Evolutionary conservation across 805 yeast genomes (phyloP), one percentile per base, ranked within the genome.

Genomic region (Candida corydali): DNA sequence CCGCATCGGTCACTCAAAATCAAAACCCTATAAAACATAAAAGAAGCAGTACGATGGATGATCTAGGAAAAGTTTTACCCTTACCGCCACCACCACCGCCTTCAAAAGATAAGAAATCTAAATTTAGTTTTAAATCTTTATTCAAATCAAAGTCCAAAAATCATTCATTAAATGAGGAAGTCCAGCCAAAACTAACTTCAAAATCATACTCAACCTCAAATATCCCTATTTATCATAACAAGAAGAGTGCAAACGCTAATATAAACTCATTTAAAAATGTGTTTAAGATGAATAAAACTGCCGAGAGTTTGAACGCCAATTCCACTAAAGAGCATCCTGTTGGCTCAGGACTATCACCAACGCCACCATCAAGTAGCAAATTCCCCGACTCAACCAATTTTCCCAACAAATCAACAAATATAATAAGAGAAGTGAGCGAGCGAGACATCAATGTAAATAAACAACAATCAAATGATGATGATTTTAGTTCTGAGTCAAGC

Each of bases 111-210:
- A 50, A 50, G 27, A 50, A 52, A 47, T 60, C 63, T 35, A 58
- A 57, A 40, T 67, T 67, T 40, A 61, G 69, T 29, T 61, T 67
- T 50, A 58, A 55, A 32, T 53, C 63, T 2, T 50, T 67, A 18
- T 66, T 67, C 50, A 64, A 59, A 41, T 55, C 56, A 42, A 64
- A 57, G 41, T 57, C 66, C 2, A 63, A 58, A 38, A 47, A 39
- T 36, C 65, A 58, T 36, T 45, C 57, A 5, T 42, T 51, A 23
- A 46, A 41, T 32, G 26, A 28, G 15, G 20, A 30, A 26, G 43
- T 47, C 8, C 8, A 26, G 11, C 18, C 29, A 10, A 51, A 51
- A 34, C 15, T 55, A 23, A 41, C 44, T 18, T 44, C 59, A 4
- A 61, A 56, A 39, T 58, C 66, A 7, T 52, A 41, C 27, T 56